Evolutionary conservation across 352 stramenopile genomes (phyloP).

Genomic region (Pythium diclinum): DNA sequence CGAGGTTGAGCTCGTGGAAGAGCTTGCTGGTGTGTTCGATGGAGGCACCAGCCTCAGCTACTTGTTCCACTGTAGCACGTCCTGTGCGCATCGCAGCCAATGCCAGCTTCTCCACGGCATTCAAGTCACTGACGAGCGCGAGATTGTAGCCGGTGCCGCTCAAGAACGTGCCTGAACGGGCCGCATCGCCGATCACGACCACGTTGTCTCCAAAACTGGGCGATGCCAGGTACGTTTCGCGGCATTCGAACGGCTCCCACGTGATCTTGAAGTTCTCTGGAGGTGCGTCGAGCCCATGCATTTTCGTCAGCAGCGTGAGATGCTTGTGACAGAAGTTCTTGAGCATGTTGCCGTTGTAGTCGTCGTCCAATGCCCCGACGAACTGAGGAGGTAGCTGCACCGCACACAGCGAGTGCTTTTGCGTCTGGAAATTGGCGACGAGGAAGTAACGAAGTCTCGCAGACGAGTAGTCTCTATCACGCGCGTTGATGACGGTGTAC

Average conservation of each 20-base stretch:
- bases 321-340: conserved; percentile 23
- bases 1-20: conserved; percentile 30
- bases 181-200: conserved; percentile 27
- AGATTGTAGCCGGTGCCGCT: conserved; percentile 34
- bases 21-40: conserved; percentile 25
- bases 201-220: conserved; percentile 25
- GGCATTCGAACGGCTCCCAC: conserved; percentile 27
- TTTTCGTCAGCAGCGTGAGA: conserved; percentile 8
- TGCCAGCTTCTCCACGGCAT: conserved; percentile 20
- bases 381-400: conserved; percentile 28
- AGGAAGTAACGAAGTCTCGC: conserved; percentile 24
- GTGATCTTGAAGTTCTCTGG: conserved; percentile 18
- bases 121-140: conserved; percentile 25
- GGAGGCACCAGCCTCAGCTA: conserved; percentile 6
- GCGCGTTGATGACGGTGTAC: conserved; percentile 29
- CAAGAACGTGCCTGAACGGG: conserved; percentile 26
- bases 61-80: conserved; percentile 4
- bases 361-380: conserved; percentile 28
- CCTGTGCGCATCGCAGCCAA: not conserved
- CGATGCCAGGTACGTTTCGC: conserved; percentile 25
- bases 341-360: conserved; percentile 19
- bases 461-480: conserved; percentile 22
- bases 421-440: conserved; percentile 23
- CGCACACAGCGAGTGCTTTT: conserved; percentile 21
- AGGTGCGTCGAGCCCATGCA: conserved; percentile 18